Evolutionary conservation across 2,329 filamentous ascomycete species (phyloP).

Genomic region (Aspergillus bombycis): DNA sequence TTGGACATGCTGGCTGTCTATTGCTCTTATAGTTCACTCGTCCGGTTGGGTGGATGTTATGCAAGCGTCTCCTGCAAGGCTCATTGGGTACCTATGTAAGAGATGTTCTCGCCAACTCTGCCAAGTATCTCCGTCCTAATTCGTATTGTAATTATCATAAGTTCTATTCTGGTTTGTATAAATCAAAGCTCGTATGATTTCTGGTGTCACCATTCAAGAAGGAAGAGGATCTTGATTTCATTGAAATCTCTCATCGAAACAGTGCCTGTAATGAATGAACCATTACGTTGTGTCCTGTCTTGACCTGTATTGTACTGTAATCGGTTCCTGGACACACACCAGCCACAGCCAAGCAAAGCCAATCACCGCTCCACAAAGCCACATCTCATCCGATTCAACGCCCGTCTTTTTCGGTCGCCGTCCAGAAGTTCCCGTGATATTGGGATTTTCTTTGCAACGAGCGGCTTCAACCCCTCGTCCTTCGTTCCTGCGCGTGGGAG

Average conservation of each 20-base stretch:
- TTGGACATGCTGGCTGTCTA: constrained; percentile 5
- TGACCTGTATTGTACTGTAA: background rate
- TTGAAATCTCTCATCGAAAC: background rate
- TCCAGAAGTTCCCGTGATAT: constrained; percentile 26
- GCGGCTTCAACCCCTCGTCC: constrained; percentile 22
- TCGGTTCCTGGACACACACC: background rate
- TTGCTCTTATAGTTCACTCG: constrained; percentile 3
- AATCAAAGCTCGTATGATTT: background rate
- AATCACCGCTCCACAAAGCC: constrained; percentile 9
- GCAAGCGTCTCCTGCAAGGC: constrained; percentile 1
- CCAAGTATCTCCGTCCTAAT: background rate
- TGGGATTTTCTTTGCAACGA: constrained; percentile 26
- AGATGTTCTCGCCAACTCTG: background rate
- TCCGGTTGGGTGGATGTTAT: background rate
- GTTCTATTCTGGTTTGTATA: background rate
- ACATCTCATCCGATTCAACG: constrained; percentile 12
- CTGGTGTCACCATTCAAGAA: background rate
- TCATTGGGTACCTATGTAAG: constrained; percentile 6
- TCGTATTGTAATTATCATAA: background rate
- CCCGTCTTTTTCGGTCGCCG: constrained; percentile 11
- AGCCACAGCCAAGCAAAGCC: constrained; percentile 11
- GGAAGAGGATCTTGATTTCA: background rate
- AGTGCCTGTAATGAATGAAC: background rate
- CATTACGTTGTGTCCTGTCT: background rate
- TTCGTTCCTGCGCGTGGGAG: constrained; percentile 16